Percentiles rank a stretch among this genome's conserved stretches.
Conservation (phyloP, 1,284 basidiomycete species). For the Ustilago vetiveriae region DNA sequence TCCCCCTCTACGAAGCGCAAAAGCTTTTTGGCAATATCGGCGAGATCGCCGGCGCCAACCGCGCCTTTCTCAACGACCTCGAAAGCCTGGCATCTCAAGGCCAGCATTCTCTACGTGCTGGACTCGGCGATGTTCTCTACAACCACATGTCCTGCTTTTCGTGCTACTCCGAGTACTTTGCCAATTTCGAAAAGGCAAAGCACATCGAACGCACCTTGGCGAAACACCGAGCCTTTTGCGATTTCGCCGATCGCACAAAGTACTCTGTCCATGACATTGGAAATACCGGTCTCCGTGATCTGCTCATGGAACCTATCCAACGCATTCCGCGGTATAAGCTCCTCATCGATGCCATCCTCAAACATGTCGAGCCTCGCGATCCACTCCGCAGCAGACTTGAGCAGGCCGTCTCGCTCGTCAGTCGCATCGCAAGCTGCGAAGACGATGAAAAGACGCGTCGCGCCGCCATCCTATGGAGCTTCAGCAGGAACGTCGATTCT, state of each 20-base stretch:
- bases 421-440: slow-evolving; percentile 90
- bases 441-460: slow-evolving; percentile 88
- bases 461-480: slow-evolving; percentile 86
- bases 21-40: slow-evolving; percentile 93
- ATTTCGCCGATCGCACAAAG: slow-evolving; percentile 80
- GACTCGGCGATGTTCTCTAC: slow-evolving; percentile 84
- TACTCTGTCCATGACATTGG: slow-evolving; percentile 82
- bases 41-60: slow-evolving; percentile 84
- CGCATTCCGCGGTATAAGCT: slow-evolving; percentile 95
- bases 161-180: slow-evolving; percentile 88
- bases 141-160: slow-evolving; percentile 75
- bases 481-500: slow-evolving; percentile 84
- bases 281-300: slow-evolving; percentile 82
- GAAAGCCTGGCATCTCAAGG: slow-evolving; percentile 74
- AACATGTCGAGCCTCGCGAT: slow-evolving; percentile 52
- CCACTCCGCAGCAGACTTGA: slow-evolving; percentile 73
- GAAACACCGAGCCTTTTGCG: slow-evolving; percentile 80
- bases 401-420: slow-evolving; percentile 87
- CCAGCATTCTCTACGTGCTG: slow-evolving; percentile 70
- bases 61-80: slow-evolving; percentile 83
- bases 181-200: slow-evolving; percentile 92
- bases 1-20: slow-evolving; percentile 89
- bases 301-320: slow-evolving; percentile 99
- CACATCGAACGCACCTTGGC: slow-evolving; percentile 84
- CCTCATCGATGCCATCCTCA: slow-evolving; percentile 75